Evolutionary conservation across 768 basidiomycete species (phyloP).

Genomic region (Rhodotorula toruloides): DNA sequence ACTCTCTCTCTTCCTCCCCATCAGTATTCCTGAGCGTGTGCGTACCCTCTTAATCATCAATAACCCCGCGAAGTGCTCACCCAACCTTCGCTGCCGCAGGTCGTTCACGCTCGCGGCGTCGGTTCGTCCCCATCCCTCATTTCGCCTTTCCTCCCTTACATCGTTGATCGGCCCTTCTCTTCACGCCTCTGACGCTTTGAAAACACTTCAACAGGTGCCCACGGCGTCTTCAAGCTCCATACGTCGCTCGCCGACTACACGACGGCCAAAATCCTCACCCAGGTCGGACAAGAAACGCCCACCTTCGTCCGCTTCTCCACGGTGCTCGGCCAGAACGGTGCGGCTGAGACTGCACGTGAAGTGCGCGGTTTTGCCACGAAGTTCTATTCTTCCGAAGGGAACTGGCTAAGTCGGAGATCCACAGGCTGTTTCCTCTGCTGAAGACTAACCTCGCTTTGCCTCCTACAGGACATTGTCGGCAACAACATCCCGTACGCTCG

Average conservation of each 20-base stretch:
- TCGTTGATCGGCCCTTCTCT: conserved; percentile 39
- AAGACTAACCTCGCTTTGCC: background rate
- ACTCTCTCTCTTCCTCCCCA: too few species aligned
- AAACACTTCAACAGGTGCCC: too few species aligned
- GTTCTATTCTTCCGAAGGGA: conserved; percentile 78
- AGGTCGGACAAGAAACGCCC: conserved; percentile 56
- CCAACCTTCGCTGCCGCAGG: conserved; percentile 48
- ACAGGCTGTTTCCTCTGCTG: too few species aligned
- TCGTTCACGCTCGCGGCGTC: conserved; percentile 50
- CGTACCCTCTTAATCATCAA: too few species aligned
- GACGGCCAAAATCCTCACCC: conserved; percentile 51
- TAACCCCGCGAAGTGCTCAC: too few species aligned
- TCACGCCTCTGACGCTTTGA: conserved; percentile 63
- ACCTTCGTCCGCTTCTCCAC: conserved; percentile 80
- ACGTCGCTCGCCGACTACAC: conserved; percentile 67
- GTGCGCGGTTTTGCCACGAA: conserved; percentile 80
- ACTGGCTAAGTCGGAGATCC: conserved; percentile 44
- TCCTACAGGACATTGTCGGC: conserved; percentile 68
- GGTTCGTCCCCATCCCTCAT: conserved; percentile 19
- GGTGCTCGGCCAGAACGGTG: conserved; percentile 56
- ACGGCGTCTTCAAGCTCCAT: conserved; percentile 77
- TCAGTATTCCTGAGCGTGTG: too few species aligned
- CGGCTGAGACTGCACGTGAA: conserved; percentile 61
- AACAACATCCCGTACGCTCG: conserved; percentile 70
- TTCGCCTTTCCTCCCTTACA: background rate